Percentiles rank a stretch among this genome's conserved stretches.
Evolutionary conservation across 768 basidiomycete species (phyloP).

Genomic region (Tulasnella sp.): DNA sequence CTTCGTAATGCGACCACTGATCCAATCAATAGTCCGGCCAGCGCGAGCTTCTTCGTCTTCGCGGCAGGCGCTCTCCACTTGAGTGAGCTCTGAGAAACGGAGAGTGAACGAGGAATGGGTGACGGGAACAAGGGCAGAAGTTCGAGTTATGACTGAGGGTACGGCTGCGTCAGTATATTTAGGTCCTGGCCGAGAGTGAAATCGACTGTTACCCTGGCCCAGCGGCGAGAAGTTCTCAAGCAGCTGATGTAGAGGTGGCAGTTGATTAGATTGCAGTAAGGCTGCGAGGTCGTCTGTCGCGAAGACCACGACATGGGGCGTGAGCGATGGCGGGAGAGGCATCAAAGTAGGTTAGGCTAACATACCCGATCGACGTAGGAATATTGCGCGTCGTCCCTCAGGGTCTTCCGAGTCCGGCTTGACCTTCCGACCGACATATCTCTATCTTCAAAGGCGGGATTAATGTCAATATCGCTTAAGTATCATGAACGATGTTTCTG

Average conservation of each 20-base stretch:
- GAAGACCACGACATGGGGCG: constrained; percentile 68
- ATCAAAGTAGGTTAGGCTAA: neutral
- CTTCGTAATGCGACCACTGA: constrained; percentile 54
- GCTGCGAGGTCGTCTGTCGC: constrained; percentile 58
- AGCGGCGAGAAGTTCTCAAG: constrained; percentile 79
- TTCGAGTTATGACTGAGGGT: constrained; percentile 60
- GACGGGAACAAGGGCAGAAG: constrained; percentile 57
- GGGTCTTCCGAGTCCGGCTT: neutral
- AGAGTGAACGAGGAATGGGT: constrained; percentile 61
- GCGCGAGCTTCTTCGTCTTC: constrained; percentile 76
- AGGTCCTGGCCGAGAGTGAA: neutral
- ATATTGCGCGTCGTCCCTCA: neutral
- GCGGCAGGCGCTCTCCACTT: constrained; percentile 60
- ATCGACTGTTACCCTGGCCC: constrained; percentile 49
- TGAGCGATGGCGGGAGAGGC: constrained; percentile 55
- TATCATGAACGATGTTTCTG: no score
- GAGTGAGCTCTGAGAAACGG: constrained; percentile 63
- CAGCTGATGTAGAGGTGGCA: constrained; percentile 61
- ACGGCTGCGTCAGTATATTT: neutral
- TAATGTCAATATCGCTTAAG: no score
- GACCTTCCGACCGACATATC: no score
- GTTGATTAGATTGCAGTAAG: constrained; percentile 42
- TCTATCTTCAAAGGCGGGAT: no score
- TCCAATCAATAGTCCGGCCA: constrained; percentile 76
- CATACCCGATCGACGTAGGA: neutral